Base-by-base conservation (phyloP, 2,329 filamentous ascomycete species). In the Clonostachys chloroleuca region DNA sequence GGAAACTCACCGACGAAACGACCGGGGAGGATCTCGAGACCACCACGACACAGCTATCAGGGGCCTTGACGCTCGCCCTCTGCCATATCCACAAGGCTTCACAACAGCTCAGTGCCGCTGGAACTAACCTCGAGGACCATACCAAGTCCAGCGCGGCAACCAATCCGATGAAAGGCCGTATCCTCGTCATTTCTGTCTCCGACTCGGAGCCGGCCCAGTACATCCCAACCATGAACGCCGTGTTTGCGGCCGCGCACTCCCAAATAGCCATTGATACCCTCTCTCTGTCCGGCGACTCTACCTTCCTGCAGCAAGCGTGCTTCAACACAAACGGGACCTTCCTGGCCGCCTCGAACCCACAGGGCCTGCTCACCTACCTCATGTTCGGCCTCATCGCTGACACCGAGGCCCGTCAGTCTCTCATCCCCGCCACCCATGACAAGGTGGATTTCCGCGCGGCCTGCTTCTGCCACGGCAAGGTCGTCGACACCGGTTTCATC, bases 191-290 rank as follows among this genome's bases (percentile, higher is more conserved):
- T 46, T 95, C 89, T 43, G 91, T 96, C 5, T 95, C 89, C 42
- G 90, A 90, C 60, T 78, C 79, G 40, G 88, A 92, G 58, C 81
- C 95, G 0, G 84, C 91, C 6, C 87, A 97, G 66, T 99, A 99
- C 71, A 99, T 99, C 47, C 87, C 92, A 1, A 94, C 95, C 56
- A 99, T 99, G 94, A 99, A 99, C 70, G 83, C 87, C 58, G 95
- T 97, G 51, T 99, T 99, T 67, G 94, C 94, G 3, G 94, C 92
- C 49, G 89, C 95, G 59, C 85, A 92, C 53, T 80, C 91, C 47
- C 82, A 83, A 56, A 90, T 99, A 53, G 89, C 92, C 20, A 91
- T 99, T 58, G 94, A 99, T 65, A 92, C 96, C 34, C 80, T 95
- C 51, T 87, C 95, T 54, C 76, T 99, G 12, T 83, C 86, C 40